These are phyloP conservation scores for Nicotiana rustica DNA, from an alignment of 305 asterid species.

Conservation along the genomic window DNA sequence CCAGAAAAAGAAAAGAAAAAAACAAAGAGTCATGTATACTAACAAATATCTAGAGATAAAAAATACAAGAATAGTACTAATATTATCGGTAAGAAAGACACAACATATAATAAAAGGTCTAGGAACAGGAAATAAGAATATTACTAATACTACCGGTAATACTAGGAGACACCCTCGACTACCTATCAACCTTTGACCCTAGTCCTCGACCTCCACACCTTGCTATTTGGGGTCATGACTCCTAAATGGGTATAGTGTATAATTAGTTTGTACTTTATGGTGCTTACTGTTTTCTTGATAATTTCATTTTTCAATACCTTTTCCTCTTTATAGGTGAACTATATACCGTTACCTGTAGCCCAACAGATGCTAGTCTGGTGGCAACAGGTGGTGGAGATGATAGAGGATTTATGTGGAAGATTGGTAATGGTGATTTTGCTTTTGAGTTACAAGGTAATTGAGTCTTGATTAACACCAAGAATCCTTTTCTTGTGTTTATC, in stretches of 20 bases:
- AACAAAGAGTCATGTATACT: too few relatives aligned
- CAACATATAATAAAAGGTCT: too few relatives aligned
- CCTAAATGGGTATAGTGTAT: background rate
- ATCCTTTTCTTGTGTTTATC: too few relatives aligned
- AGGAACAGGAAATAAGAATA: too few relatives aligned
- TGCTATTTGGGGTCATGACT: background rate
- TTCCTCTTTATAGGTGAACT: conserved; percentile 67
- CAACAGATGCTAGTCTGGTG: conserved; percentile 74
- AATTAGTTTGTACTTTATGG: background rate
- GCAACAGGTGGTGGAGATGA: conserved; percentile 98
- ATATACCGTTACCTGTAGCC: conserved; percentile 77
- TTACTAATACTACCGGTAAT: too few relatives aligned
- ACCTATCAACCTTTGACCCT: too few relatives aligned
- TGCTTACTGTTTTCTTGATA: background rate
- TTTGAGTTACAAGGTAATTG: conserved; percentile 74
- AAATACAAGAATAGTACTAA: too few relatives aligned
- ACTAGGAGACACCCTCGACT: too few relatives aligned
- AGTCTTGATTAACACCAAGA: background rate
- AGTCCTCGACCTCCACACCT: too few relatives aligned
- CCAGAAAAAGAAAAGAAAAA: too few relatives aligned
- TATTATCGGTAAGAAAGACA: too few relatives aligned
- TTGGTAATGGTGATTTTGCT: conserved; percentile 76
- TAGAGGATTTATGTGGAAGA: conserved; percentile 85
- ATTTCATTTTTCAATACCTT: background rate
- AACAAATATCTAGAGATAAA: too few relatives aligned